Conservation (phyloP, 495 filamentous ascomycete genomes). For the Ramalina peruviana region DNA sequence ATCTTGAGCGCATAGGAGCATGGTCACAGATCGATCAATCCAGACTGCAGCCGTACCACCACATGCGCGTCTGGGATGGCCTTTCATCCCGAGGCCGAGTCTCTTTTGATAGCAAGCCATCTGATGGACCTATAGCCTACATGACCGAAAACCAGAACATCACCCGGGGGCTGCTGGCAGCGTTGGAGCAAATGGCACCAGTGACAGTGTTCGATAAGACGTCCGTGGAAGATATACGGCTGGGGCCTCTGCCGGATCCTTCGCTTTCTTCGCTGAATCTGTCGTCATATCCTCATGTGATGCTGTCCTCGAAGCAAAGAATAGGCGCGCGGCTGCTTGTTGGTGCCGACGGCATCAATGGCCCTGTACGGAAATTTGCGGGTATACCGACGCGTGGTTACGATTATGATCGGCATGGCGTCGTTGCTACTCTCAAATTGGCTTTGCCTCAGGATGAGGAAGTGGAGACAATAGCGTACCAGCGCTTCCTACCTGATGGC, state of each 20-base stretch:
- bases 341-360: constrained; percentile 89
- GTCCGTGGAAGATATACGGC: constrained; percentile 59
- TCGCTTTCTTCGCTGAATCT: constrained; percentile 59
- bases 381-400: constrained; percentile 74
- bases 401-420: constrained; percentile 83
- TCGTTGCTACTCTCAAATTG: constrained; percentile 77
- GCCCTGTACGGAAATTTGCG: constrained; percentile 81
- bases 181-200: constrained; percentile 52
- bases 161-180: constrained; percentile 55
- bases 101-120: constrained; percentile 64
- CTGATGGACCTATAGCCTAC: constrained; percentile 56
- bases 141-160: constrained; percentile 95
- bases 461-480: constrained; percentile 53
- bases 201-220: constrained; percentile 60
- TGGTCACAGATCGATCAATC: constrained; percentile 60
- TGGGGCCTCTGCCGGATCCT: constrained; percentile 37
- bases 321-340: constrained; percentile 75
- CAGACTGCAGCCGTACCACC: constrained; percentile 74
- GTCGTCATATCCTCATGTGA: constrained; percentile 72
- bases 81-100: constrained; percentile 74
- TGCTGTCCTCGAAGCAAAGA: constrained; percentile 39
- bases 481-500: constrained; percentile 85
- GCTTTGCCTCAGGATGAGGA: constrained; percentile 8
- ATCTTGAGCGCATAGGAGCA: constrained; percentile 63
- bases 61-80: constrained; percentile 97